Percentiles rank a stretch among this genome's conserved stretches.
Conservation (phyloP, 2,329 filamentous ascomycete species). For the Penicillium sp. region DNA sequence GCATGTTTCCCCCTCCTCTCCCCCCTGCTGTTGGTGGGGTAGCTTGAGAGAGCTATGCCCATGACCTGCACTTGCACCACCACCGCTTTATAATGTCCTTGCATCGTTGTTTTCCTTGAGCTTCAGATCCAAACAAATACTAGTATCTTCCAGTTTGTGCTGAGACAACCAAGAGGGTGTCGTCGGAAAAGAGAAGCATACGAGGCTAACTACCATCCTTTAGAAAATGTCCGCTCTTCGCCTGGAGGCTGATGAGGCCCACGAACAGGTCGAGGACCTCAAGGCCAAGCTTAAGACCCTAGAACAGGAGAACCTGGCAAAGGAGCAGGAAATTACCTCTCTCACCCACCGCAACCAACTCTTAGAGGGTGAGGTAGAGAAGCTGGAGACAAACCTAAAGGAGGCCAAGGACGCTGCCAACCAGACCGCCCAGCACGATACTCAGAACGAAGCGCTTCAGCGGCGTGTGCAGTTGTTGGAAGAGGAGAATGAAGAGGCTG, state of each 20-base stretch:
- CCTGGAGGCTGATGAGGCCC: conserved; percentile 86
- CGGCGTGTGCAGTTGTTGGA: conserved; percentile 94
- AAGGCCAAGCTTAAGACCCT: conserved; percentile 84
- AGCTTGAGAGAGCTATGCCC: conserved; percentile 39
- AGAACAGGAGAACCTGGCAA: conserved; percentile 92
- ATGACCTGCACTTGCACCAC: conserved; percentile 29
- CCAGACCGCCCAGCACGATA: conserved; percentile 80
- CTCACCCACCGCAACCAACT: conserved; percentile 93
- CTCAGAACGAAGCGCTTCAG: conserved; percentile 89
- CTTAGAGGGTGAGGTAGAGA: conserved; percentile 89
- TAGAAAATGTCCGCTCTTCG: conserved; percentile 97
- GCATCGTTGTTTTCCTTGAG: conserved; percentile 11
- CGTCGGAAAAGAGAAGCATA: neutral
- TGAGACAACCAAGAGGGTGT: conserved; percentile 26
- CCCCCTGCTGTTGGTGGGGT: conserved; percentile 44
- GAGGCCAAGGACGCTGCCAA: conserved; percentile 86
- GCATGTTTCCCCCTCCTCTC: conserved; percentile 58
- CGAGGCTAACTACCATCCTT: conserved; percentile 23
- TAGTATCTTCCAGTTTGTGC: neutral
- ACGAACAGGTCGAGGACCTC: conserved; percentile 83
- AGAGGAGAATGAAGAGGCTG: conserved; percentile 95
- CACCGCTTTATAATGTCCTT: conserved; percentile 18
- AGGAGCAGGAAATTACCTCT: conserved; percentile 98
- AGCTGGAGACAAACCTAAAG: conserved; percentile 82
- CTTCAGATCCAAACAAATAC: conserved; percentile 20